Conservation (phyloP, 139 green algal species). For the Closterium sp. region DNA sequence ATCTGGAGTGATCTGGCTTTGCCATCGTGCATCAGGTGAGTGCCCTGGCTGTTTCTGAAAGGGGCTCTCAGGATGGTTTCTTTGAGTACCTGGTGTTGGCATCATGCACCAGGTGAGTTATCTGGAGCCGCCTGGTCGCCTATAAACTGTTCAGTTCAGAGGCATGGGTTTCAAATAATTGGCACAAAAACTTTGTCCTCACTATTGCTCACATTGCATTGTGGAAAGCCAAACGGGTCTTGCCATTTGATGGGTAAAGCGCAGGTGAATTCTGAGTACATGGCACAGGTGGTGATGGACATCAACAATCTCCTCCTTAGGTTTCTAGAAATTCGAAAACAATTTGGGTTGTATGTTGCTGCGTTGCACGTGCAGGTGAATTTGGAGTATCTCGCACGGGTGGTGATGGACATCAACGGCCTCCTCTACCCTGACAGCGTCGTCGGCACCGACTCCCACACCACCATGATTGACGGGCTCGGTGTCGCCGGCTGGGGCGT, state of each 20-base stretch:
- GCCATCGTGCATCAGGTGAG: too few species aligned
- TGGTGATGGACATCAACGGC: constrained; percentile 40
- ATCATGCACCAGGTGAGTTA: background rate
- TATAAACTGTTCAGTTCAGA: too few species aligned
- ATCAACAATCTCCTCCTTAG: background rate
- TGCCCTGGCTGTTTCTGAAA: too few species aligned
- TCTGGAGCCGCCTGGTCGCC: background rate
- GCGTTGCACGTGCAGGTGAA: constrained; percentile 31
- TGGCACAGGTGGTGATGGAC: background rate
- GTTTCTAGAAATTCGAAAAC: too few species aligned
- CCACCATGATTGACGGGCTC: constrained; percentile 55
- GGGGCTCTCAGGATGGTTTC: too few species aligned
- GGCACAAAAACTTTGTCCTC: background rate
- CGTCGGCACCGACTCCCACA: constrained; percentile 48
- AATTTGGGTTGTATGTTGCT: background rate
- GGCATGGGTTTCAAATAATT: too few species aligned
- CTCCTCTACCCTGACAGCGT: constrained; percentile 44
- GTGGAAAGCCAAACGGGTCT: background rate
- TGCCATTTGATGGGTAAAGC: background rate
- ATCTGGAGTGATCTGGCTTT: too few species aligned
- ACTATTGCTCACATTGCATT: background rate
- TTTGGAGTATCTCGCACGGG: constrained; percentile 53
- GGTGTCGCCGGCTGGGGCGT: constrained; percentile 44
- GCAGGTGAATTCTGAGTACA: background rate
- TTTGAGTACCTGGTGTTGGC: background rate